Percentiles rank a stretch among this genome's conserved stretches.
Evolutionary conservation across 495 filamentous ascomycete species (phyloP).

Genomic region (Choiromyces venosus): DNA sequence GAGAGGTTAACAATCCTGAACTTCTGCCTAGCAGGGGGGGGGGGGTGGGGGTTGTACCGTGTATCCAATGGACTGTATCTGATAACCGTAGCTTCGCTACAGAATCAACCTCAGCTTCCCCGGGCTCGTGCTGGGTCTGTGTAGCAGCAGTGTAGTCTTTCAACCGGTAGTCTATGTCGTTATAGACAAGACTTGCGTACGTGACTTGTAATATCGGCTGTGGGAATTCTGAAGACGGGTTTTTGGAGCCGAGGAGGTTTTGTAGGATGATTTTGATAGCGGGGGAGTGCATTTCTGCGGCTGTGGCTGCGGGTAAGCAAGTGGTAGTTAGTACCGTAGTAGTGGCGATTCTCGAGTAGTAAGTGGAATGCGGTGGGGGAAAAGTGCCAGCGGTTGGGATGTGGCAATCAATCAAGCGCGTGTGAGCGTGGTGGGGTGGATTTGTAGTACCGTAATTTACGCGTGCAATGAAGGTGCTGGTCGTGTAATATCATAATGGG

Average conservation of each 20-base stretch:
- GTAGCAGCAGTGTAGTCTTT: background rate
- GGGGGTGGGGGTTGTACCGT: background rate
- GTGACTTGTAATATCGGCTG: background rate
- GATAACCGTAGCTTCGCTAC: background rate
- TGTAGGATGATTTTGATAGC: background rate
- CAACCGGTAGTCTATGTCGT: background rate
- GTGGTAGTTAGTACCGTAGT: background rate
- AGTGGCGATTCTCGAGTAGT: background rate
- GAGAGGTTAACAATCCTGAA: background rate
- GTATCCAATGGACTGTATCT: background rate
- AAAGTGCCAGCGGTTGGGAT: background rate
- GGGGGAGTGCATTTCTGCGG: background rate
- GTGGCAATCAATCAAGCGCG: background rate
- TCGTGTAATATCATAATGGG: background rate
- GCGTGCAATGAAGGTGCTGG: background rate
- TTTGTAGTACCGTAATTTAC: background rate
- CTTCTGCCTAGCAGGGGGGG: background rate
- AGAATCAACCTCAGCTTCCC: background rate
- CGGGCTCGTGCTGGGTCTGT: background rate
- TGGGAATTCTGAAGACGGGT: background rate
- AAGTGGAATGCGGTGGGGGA: background rate
- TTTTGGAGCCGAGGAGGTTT: background rate
- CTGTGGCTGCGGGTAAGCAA: background rate
- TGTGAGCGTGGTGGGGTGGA: background rate
- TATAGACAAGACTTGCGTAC: background rate